Percentiles rank a stretch among this genome's conserved stretches.
These are phyloP conservation scores for Peronospora tabacina DNA, from an alignment of 352 stramenopile species.

Conservation along the genomic window DNA sequence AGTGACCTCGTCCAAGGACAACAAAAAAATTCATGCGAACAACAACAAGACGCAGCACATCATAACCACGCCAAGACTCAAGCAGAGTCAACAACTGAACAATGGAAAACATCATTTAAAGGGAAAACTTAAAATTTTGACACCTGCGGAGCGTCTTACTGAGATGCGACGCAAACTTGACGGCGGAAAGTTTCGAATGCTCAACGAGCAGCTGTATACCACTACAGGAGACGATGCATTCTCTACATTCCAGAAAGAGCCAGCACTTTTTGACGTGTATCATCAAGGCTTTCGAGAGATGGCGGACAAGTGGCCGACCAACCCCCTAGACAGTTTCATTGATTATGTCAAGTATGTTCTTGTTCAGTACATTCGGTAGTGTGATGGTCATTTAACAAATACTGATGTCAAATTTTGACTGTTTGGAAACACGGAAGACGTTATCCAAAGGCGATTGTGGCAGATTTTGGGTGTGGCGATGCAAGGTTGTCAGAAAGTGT, in stretches of 20 bases:
- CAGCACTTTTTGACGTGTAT: slow-evolving; percentile 95
- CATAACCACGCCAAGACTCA: slow-evolving; percentile 12
- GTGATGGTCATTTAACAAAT: neutral
- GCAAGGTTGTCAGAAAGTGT: slow-evolving; percentile 89
- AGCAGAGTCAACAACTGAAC: slow-evolving; percentile 26
- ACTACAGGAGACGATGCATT: slow-evolving; percentile 88
- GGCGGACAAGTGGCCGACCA: slow-evolving; percentile 93
- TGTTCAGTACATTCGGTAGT: neutral
- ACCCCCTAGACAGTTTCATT: slow-evolving; percentile 96
- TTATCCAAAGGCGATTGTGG: slow-evolving; percentile 75
- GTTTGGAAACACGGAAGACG: slow-evolving; percentile 27
- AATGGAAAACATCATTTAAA: slow-evolving; percentile 19
- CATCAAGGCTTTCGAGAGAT: slow-evolving; percentile 97
- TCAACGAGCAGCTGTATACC: slow-evolving; percentile 99
- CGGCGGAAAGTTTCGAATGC: slow-evolving; percentile 94
- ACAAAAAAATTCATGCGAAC: slow-evolving; percentile 23
- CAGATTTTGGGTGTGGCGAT: slow-evolving; percentile 98
- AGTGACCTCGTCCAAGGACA: slow-evolving; percentile 4
- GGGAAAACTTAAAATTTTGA: slow-evolving; percentile 15
- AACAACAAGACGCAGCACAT: slow-evolving; percentile 20
- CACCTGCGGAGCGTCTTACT: slow-evolving; percentile 35
- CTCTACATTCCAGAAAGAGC: slow-evolving; percentile 89
- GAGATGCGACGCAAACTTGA: slow-evolving; percentile 87
- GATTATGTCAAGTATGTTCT: slow-evolving; percentile 82
- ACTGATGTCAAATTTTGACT: neutral